Base-by-base conservation (phyloP, 257 asterid genomes). In the Lavandula angustifolia region DNA sequence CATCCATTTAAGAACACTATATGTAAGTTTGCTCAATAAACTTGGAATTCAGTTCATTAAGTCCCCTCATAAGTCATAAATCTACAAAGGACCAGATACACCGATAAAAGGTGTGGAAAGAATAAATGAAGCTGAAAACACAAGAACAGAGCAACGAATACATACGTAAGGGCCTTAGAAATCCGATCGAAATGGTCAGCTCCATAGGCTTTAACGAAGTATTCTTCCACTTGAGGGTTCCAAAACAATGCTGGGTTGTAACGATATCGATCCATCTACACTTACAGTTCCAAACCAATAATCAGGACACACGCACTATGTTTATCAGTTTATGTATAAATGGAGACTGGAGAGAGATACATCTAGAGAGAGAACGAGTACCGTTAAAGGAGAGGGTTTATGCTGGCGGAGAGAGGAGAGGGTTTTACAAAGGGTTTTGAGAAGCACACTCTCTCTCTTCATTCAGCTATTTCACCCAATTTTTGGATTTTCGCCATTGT, bases 171-270 rank as follows among this genome's bases (percentile, higher is more conserved):
- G 18, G 99, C 84, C 18, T 66, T 61, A 5, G 97, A 89, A 60
- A 92, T 92, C 13, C 85, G 80, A 42, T 87, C 76, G 62, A 92
- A 92, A 76, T 86, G 97, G 4, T 89, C 84, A 18, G 84, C 82
- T 54, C 97, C 99, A 43, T 89, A 94, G 47, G 92, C 97, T 73
- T 87, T 80, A 48, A 79, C 52, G 61, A 94, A 84, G 79, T 85
- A 94, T 18, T 86, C 94, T 74, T 94, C 94, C 54, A 94, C 94
- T 71, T 78, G 72, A 56, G 95, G 82, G 75, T 90, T 86, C 99
- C 99, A 94, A 35, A 68, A 76, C 74, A 94, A 79, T 37, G 74
- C 75, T 37, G 99, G 95, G 32, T 75, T 75, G 87, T 76, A 94
- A 64, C 92, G 60, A 79, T 85, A 90, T 43, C 96, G 87, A 71